Conservation (phyloP, 2,329 filamentous ascomycete species). For the Colletotrichum chrysophilum region DNA sequence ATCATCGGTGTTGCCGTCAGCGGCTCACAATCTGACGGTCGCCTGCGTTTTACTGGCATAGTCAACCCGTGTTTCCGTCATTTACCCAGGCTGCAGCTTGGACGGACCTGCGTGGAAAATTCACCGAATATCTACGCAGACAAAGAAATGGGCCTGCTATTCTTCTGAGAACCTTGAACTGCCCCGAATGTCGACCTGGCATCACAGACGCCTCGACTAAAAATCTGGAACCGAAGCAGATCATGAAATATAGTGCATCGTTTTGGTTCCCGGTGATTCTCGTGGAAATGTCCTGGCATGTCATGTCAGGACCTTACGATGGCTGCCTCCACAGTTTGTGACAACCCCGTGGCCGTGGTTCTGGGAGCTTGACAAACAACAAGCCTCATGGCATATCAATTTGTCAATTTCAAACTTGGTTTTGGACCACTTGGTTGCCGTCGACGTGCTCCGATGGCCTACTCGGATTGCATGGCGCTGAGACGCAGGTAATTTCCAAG, state of each 20-base stretch:
- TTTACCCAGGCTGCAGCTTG: background rate
- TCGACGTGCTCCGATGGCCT: background rate
- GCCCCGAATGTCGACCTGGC: background rate
- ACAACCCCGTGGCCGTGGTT: background rate
- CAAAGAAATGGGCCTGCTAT: background rate
- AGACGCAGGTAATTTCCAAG: constrained; percentile 7
- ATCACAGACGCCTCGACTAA: background rate
- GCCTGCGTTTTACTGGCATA: background rate
- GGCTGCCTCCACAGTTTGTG: background rate
- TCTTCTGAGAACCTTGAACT: background rate
- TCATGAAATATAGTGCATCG: background rate
- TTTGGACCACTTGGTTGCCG: background rate
- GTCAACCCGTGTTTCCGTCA: background rate
- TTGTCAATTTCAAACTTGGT: background rate
- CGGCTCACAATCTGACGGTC: background rate
- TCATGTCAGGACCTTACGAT: background rate
- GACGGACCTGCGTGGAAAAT: background rate
- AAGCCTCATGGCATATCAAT: background rate
- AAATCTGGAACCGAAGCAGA: background rate
- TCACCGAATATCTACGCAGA: background rate
- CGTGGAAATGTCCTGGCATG: background rate
- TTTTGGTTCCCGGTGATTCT: background rate
- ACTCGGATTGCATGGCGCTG: background rate
- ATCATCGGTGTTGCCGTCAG: background rate
- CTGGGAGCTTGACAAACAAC: background rate